These are phyloP conservation scores for Cercospora zeina DNA, from an alignment of 2,329 filamentous ascomycete genomes.

Conservation along the genomic window DNA sequence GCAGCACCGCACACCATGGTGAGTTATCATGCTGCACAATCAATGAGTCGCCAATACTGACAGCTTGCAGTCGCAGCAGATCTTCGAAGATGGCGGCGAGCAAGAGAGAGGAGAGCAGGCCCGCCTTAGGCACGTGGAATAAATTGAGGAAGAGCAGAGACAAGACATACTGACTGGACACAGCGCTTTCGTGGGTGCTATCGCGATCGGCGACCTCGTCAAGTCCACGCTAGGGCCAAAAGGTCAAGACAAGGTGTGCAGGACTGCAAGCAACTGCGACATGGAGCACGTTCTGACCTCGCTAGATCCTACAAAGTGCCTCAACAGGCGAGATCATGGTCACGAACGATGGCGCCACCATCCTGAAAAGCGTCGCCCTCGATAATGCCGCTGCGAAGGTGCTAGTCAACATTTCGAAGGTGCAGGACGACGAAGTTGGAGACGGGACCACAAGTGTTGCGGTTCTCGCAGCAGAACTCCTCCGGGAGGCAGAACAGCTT, in stretches of 20 bases:
- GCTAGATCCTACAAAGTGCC: constrained; percentile 46
- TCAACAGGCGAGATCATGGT: constrained; percentile 98
- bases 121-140: constrained; percentile 28
- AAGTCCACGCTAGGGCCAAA: constrained; percentile 97
- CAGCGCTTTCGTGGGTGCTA: constrained; percentile 88
- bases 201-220: constrained; percentile 93
- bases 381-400: constrained; percentile 99
- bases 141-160: constrained; percentile 3
- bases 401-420: constrained; percentile 98
- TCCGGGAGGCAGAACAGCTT: constrained; percentile 94
- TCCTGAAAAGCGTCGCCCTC: constrained; percentile 95
- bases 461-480: constrained; percentile 88
- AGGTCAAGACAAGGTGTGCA: constrained; percentile 91
- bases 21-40: not conserved
- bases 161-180: constrained; percentile 20
- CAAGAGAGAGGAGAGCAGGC: constrained; percentile 34
- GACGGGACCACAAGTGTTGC: constrained; percentile 98
- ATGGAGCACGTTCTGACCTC: constrained; percentile 65
- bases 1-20: constrained; percentile 16
- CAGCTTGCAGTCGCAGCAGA: constrained; percentile 25
- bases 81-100: constrained; percentile 31
- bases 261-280: constrained; percentile 53
- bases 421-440: constrained; percentile 97
- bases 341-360: constrained; percentile 97
- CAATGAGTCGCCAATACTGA: constrained; percentile 5